Conservation (phyloP, 179 eudicot genomes). For the Spinacia oleracea region DNA sequence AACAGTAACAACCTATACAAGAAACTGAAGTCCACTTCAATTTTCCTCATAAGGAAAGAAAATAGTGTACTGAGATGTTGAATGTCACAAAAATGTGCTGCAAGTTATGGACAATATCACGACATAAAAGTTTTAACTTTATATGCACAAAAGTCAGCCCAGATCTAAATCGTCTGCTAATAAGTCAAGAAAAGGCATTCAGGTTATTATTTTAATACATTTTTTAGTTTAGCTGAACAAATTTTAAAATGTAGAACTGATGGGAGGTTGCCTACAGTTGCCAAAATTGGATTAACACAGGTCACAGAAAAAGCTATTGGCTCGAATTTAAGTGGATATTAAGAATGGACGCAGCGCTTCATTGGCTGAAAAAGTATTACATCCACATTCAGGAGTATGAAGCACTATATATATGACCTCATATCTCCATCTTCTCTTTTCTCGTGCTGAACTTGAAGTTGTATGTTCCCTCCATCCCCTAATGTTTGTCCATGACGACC, state of each 20-base stretch:
- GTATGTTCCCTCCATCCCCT: not conserved
- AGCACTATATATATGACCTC: not conserved
- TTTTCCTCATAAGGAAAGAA: not conserved
- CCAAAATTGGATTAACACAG: not conserved
- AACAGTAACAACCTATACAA: slow-evolving; percentile 74
- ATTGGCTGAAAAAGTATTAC: too few relatives aligned
- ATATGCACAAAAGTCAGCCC: slow-evolving; percentile 1
- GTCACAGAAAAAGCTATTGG: not conserved
- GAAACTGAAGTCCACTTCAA: not conserved
- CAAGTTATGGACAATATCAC: not conserved
- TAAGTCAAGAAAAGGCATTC: not conserved
- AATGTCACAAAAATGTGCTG: not conserved
- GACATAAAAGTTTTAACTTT: not conserved
- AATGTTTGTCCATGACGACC: not conserved
- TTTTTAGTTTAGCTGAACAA: not conserved
- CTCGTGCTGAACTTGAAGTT: not conserved
- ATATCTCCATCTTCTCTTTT: not conserved
- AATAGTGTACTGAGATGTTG: not conserved
- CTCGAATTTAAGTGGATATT: not conserved
- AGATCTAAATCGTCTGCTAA: not conserved
- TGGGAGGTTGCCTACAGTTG: not conserved
- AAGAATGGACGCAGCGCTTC: not conserved
- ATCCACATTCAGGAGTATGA: not conserved
- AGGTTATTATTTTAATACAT: not conserved
- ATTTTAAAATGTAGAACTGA: not conserved